Evolutionary conservation across 2,329 filamentous ascomycete species (phyloP).

Genomic region (Colletotrichum sansevieriae): DNA sequence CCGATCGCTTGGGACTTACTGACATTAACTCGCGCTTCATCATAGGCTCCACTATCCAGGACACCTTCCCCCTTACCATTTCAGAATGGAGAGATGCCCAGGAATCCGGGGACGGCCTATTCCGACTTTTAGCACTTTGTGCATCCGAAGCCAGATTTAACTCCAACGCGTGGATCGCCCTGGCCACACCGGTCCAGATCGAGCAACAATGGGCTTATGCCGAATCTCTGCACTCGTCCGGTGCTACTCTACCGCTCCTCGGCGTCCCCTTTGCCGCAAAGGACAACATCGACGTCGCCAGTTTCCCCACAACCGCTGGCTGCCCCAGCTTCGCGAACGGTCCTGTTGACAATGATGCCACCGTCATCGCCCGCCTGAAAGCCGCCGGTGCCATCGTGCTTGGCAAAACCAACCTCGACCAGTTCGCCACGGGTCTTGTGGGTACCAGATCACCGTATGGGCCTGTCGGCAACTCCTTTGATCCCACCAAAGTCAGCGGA

Average conservation of each 20-base stretch:
- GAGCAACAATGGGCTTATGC: conserved; percentile 51
- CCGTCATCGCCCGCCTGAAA: conserved; percentile 63
- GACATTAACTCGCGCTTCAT: conserved; percentile 17
- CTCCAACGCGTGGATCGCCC: conserved; percentile 50
- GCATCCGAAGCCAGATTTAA: conserved; percentile 43
- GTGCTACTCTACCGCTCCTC: conserved; percentile 61
- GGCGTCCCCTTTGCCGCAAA: conserved; percentile 70
- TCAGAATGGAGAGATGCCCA: conserved; percentile 46
- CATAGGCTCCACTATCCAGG: conserved; percentile 32
- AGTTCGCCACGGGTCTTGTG: conserved; percentile 73
- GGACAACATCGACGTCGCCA: conserved; percentile 67
- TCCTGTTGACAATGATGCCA: conserved; percentile 59
- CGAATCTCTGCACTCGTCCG: conserved; percentile 56
- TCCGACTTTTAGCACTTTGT: conserved; percentile 46
- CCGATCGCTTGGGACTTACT: conserved; percentile 16
- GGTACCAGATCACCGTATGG: conserved; percentile 73
- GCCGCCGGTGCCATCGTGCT: conserved; percentile 68
- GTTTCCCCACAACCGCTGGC: conserved; percentile 65
- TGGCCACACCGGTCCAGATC: conserved; percentile 48
- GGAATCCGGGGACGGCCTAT: conserved; percentile 44
- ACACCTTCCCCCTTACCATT: conserved; percentile 41
- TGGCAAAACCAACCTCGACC: conserved; percentile 72
- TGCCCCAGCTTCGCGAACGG: conserved; percentile 62
- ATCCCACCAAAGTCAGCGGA: conserved; percentile 54
- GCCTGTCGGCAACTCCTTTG: conserved; percentile 65